Conservation (phyloP, 2,329 filamentous ascomycete species). For the Talaromyces albobiverticillius region DNA sequence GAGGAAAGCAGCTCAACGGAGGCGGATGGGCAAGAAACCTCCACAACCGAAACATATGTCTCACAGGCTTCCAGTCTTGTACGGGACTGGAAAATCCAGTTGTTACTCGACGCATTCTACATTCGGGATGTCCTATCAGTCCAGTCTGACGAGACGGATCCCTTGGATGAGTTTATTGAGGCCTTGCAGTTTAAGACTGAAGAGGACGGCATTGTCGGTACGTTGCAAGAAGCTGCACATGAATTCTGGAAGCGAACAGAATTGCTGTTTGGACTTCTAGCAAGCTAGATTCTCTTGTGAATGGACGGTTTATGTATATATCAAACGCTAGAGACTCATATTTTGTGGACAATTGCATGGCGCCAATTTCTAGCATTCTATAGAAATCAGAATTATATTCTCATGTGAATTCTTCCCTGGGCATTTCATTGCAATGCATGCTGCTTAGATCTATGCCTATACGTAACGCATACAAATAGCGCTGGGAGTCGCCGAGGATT, state of each 20-base stretch:
- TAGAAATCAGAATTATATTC: too few species aligned
- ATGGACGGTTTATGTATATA: too few species aligned
- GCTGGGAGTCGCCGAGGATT: too few species aligned
- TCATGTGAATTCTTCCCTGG: too few species aligned
- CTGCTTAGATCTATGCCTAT: too few species aligned
- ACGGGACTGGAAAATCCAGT: constrained; percentile 34
- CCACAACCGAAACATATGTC: constrained; percentile 8
- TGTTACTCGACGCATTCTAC: constrained; percentile 38
- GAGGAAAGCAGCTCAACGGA: neutral
- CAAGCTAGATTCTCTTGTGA: constrained; percentile 19
- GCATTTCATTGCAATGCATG: too few species aligned
- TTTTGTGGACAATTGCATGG: too few species aligned
- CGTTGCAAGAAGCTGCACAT: constrained; percentile 60
- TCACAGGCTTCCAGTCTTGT: constrained; percentile 1
- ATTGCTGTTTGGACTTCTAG: constrained; percentile 75
- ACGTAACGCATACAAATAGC: too few species aligned
- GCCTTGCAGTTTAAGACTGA: constrained; percentile 46
- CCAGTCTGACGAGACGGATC: constrained; percentile 26
- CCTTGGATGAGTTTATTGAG: constrained; percentile 47
- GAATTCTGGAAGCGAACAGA: constrained; percentile 84
- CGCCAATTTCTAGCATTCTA: too few species aligned
- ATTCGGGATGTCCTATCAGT: constrained; percentile 26
- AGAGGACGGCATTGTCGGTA: constrained; percentile 49
- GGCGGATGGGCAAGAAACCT: neutral
- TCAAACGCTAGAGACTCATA: too few species aligned